Base-by-base conservation (phyloP, 176 grass and related monocot genomes). In the Juncus inflexus region DNA sequence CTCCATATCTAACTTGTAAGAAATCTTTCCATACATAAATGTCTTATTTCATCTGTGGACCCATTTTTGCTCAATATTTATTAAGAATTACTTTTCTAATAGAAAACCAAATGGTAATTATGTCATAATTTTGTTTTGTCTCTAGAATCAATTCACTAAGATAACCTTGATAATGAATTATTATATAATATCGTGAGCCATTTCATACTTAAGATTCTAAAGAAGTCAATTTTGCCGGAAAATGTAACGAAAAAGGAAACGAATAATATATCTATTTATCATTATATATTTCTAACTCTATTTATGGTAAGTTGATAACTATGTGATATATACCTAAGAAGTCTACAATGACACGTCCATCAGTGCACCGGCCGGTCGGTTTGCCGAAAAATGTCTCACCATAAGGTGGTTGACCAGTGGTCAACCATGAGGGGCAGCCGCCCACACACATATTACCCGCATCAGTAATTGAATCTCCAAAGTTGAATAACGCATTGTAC, bases 401-500 rank as follows among this genome's bases (percentile, higher is more conserved):
- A 35, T 96, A 90, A 53, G 87, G 91, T 0, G 69, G 7, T 37
- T 84, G 79, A 0, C 78, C 86, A 0, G 74, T 83, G 37, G 90
- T 95, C 65, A 89, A 76, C 79, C 84, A 87, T 0, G 82, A 64
- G 12, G 85, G 82, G 73, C 80, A 78, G 5, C 87, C 83, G 12
- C 77, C 75, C 9, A 77, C 69, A 47, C 80, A 83, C 37, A 87
- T 79, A 81, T 95, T 95, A 62, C 91, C 87, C 7, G 84, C 61
- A 67, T 95, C 84, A 5, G 86, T 84, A 42, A 95, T 89, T 61
- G 91, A 95, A 76, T 95, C 87, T 1, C 91, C 84, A 51, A 95
- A 95, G 76, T 73, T 95, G 75, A 75, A 90, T 15, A 95, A 80
- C 4, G 84, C 87, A 28, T 82, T 82, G 61, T 90, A 95, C 13